Base-by-base conservation (phyloP, 148 eudicot species). In the Rhododendron vialii region DNA sequence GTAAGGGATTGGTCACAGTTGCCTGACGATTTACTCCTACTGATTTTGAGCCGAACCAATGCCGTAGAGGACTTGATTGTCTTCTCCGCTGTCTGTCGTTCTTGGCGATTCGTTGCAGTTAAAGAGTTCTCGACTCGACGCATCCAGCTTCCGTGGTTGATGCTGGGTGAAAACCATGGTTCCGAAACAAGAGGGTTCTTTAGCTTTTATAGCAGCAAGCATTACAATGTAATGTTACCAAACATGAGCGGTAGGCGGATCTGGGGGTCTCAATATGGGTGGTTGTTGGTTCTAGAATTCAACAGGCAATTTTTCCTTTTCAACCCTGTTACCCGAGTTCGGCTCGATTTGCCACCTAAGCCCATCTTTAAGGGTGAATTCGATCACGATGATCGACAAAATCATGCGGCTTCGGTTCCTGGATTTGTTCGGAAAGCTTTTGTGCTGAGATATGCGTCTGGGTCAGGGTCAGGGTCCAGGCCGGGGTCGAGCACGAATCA, bases 251-350 rank as follows among this genome's bases (percentile, higher is more conserved):
- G 74, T 47, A 69, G 87, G 53, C 79, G 83, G 57, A 80, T 48
- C 51, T 85, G 87, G 87, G 87, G 87, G 18, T 85, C 87, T 80
- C 55, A 30, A 36, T 67, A 51, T 50, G 87, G 84, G 76, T 65
- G 77, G 65, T 38, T 85, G 63, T 20, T 80, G 45, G 78, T 85
- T 45, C 78, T 85, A 9, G 57, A 53, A 33, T 65, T 80, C 12
- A 11, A 80, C 35, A 59, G 84, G 26, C 83, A 85, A 30, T 80
- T 85, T n/a, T 53, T 48, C 84, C 87, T 85, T 80, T 48, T 67
- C n/a, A 85, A 85, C 73, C 87, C 87, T 6, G 24, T 85, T 41
- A 80, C 87, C 75, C 61, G 28, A 33, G 50, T 73, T 48, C 78
- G 67, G 10, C 84, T 85, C 15, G 84, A 85, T 48, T 65, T 85